These are phyloP conservation scores for Rhododendron mucronatum DNA, from an alignment of 148 eudicot genomes.

Conservation along the genomic window DNA sequence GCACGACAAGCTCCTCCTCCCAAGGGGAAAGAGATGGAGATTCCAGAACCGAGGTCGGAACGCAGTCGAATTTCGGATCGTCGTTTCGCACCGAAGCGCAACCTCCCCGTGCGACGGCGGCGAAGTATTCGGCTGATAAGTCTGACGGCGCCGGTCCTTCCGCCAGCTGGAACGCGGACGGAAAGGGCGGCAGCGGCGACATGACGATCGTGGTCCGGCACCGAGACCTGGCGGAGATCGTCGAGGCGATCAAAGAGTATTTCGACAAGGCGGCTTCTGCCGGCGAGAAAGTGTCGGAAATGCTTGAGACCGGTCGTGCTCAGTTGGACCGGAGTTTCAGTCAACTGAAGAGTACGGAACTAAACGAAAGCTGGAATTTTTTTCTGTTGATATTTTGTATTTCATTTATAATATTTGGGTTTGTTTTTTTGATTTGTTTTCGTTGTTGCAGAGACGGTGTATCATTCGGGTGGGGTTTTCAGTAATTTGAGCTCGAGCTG, in stretches of 20 bases:
- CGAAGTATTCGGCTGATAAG: slow-evolving; percentile 16
- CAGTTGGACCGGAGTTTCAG: slow-evolving; percentile 91
- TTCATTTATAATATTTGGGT: too few species aligned
- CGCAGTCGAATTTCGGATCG: slow-evolving; percentile 50
- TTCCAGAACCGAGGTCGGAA: slow-evolving; percentile 57
- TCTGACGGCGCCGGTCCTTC: slow-evolving; percentile 49
- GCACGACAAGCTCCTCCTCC: slow-evolving; percentile 44
- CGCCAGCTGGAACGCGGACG: slow-evolving; percentile 46
- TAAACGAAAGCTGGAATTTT: background rate
- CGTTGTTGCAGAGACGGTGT: slow-evolving; percentile 70
- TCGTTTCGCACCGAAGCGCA: slow-evolving; percentile 35
- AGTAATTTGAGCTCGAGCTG: slow-evolving; percentile 91
- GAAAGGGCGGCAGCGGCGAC: slow-evolving; percentile 24
- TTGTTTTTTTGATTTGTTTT: background rate
- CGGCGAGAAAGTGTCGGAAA: slow-evolving; percentile 85
- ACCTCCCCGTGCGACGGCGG: background rate
- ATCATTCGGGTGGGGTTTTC: slow-evolving; percentile 90
- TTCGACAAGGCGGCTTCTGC: slow-evolving; percentile 83
- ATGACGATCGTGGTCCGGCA: slow-evolving; percentile 81
- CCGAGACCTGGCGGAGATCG: slow-evolving; percentile 78
- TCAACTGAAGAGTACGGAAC: slow-evolving; percentile 58
- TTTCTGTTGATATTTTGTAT: too few species aligned
- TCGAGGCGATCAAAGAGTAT: slow-evolving; percentile 60
- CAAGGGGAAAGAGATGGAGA: slow-evolving; percentile 34
- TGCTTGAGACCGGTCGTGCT: slow-evolving; percentile 87